These are phyloP conservation scores for Penicillium sp. DNA, from an alignment of 2,329 filamentous ascomycete species.

Conservation along the genomic window DNA sequence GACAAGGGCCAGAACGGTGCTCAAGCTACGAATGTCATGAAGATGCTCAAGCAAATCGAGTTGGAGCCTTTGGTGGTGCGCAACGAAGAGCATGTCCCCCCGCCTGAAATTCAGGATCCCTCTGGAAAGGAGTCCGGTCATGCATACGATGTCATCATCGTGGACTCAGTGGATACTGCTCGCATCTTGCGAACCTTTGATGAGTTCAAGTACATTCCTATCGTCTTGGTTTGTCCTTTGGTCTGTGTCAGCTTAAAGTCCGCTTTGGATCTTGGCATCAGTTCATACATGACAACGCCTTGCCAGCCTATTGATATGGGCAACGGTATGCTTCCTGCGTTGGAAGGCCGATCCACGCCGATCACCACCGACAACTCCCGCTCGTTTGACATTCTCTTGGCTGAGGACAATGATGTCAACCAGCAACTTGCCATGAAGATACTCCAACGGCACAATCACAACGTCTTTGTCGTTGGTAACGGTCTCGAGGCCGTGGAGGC, in stretches of 20 bases:
- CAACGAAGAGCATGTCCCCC: conserved; percentile 67
- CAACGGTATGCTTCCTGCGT: conserved; percentile 92
- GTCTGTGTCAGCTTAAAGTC: conserved; percentile 93
- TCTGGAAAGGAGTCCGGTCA: conserved; percentile 52
- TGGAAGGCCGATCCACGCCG: conserved; percentile 90
- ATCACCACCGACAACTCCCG: conserved; percentile 91
- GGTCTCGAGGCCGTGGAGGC: conserved; percentile 89
- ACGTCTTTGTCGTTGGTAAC: conserved; percentile 79
- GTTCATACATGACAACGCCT: conserved; percentile 98
- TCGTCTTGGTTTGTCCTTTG: conserved; percentile 84
- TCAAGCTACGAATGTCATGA: conserved; percentile 68
- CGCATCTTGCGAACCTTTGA: conserved; percentile 80
- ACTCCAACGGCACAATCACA: conserved; percentile 84
- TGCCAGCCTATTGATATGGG: conserved; percentile 92
- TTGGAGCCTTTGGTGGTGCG: conserved; percentile 83
- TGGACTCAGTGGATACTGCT: conserved; percentile 92
- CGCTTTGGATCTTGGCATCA: conserved; percentile 90
- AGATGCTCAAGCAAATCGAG: conserved; percentile 76
- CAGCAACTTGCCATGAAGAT: conserved; percentile 96
- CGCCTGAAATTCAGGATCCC: conserved; percentile 55
- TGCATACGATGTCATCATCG: conserved; percentile 91
- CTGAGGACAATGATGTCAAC: conserved; percentile 97
- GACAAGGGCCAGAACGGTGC: conserved; percentile 78
- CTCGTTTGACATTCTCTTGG: conserved; percentile 91
- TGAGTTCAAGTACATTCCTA: conserved; percentile 96